Conservation (phyloP, 164 flowering plant genomes). For the Umbilicus rupestris region DNA sequence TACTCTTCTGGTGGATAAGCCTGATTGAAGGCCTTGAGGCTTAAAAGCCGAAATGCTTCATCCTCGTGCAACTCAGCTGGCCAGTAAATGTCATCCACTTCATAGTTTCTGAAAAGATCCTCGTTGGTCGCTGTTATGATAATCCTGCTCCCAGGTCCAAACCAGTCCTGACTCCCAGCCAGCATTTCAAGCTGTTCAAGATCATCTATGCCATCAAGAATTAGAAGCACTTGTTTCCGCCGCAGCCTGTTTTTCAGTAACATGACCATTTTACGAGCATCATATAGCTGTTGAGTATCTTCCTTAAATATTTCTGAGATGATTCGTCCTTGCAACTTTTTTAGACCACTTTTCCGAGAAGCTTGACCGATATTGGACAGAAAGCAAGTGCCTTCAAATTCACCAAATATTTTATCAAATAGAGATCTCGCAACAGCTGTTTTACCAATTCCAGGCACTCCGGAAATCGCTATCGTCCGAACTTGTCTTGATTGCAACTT, state of each 20-base stretch:
- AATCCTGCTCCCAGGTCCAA: slow-evolving; percentile 22
- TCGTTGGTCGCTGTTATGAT: slow-evolving; percentile 15
- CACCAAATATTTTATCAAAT: background rate
- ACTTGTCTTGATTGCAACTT: background rate
- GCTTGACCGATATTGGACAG: slow-evolving; percentile 9
- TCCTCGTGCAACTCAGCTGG: background rate
- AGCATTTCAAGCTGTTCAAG: slow-evolving; percentile 10
- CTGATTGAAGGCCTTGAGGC: slow-evolving; percentile 12
- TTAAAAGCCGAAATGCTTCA: slow-evolving; percentile 14
- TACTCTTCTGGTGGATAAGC: background rate
- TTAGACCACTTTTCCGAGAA: background rate
- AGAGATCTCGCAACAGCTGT: slow-evolving; percentile 13
- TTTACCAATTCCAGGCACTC: slow-evolving; percentile 7
- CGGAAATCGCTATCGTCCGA: background rate
- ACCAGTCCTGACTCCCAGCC: slow-evolving; percentile 12
- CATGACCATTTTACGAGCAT: background rate
- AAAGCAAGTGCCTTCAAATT: slow-evolving; percentile 8
- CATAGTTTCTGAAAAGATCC: slow-evolving; percentile 1
- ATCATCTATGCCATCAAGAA: slow-evolving; percentile 20
- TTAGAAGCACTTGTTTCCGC: slow-evolving; percentile 10
- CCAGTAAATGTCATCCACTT: background rate
- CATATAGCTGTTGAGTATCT: background rate
- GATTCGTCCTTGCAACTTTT: slow-evolving; percentile 9
- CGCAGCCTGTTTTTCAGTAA: slow-evolving; percentile 7
- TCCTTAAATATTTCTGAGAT: slow-evolving; percentile 9